Evolutionary conservation across 208 protist species (phyloP).

Genomic region (Trypanosoma mega): DNA sequence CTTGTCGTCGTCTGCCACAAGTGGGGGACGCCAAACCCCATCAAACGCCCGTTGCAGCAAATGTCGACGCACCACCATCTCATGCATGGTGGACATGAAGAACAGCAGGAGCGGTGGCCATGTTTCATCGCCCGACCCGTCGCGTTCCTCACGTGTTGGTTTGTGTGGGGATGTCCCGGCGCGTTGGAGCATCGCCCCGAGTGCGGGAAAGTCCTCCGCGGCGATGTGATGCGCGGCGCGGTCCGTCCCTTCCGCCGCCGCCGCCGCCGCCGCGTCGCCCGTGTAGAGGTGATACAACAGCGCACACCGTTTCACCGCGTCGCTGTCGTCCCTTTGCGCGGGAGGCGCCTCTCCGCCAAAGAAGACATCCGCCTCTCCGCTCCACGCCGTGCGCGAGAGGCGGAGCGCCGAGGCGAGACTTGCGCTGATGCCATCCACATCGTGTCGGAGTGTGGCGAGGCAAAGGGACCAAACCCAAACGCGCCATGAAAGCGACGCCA

Average conservation of each 20-base stretch:
- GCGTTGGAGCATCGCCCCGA: not conserved
- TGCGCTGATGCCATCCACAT: conserved; percentile 62
- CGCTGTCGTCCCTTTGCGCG: too few relatives aligned
- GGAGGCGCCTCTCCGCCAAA: conserved; percentile 8
- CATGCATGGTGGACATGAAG: conserved; percentile 23
- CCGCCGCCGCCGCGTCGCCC: conserved; percentile 11
- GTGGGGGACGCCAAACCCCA: conserved; percentile 12
- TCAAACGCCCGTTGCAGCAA: conserved; percentile 12
- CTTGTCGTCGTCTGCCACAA: too few relatives aligned
- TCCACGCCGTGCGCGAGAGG: too few relatives aligned
- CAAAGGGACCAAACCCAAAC: conserved; percentile 68
- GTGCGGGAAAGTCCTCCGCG: not conserved
- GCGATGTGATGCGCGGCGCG: too few relatives aligned
- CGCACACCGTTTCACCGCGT: not conserved
- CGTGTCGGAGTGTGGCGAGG: conserved; percentile 37
- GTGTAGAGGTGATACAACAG: conserved; percentile 33
- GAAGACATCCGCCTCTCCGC: not conserved
- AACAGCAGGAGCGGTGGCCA: conserved; percentile 12
- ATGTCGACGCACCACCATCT: conserved; percentile 21
- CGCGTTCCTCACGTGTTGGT: too few relatives aligned
- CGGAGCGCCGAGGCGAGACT: conserved; percentile 41
- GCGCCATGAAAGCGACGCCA: conserved; percentile 25
- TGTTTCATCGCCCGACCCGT: not conserved
- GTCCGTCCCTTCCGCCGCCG: not conserved
- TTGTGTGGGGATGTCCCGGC: too few relatives aligned